Base-by-base conservation (phyloP, 2,329 filamentous ascomycete genomes). In the Fusarium vanettenii region DNA sequence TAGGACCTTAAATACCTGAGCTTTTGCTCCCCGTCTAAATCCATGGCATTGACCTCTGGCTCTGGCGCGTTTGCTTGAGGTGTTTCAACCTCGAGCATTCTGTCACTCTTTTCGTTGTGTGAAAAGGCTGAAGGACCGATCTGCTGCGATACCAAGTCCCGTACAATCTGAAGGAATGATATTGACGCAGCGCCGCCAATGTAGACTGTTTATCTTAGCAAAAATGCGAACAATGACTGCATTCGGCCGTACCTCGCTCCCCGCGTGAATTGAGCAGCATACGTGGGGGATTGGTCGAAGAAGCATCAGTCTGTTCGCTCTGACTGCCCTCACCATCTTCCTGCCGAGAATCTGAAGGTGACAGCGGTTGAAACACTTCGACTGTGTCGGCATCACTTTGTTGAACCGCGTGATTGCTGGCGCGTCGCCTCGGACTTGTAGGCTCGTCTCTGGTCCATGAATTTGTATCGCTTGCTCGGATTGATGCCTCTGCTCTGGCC, bases 201-300 rank as follows among this genome's bases (percentile, higher is more conserved):
- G 60, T 86, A 88, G 0, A 88, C 85, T 88, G 39, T 2, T 6
- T 1, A 13, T 3, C 18, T 76, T 1, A 78, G 52, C 2, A 59
- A 8, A 41, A 6, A 16, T 25, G 13, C 13, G 8, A 48, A 10
- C 25, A 16, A 4, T 16, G 43, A 9, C 13, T 25, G 13, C 43
- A 48, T 48, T 16, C 7, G 43, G 8, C 22, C 80, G 41, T 80
- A 88, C 87, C 84, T 84, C 84, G 83, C 74, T 90, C 88, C 5
- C 88, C 87, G 20, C 87, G 85, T 1, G 86, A 81, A 71, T 88
- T 89, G 4, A 88, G 81, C 8, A 90, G 78, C 86, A 90, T 88
- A 0, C 86, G 79, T 1, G 81, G 64, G 48, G 70, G 71, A 25
- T 78, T 78, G 1, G 67, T 69, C 25, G 64, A 73, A 10, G 75